These are phyloP conservation scores for Cyanodermella asteris DNA, from an alignment of 2,329 filamentous ascomycete genomes.

Conservation along the genomic window DNA sequence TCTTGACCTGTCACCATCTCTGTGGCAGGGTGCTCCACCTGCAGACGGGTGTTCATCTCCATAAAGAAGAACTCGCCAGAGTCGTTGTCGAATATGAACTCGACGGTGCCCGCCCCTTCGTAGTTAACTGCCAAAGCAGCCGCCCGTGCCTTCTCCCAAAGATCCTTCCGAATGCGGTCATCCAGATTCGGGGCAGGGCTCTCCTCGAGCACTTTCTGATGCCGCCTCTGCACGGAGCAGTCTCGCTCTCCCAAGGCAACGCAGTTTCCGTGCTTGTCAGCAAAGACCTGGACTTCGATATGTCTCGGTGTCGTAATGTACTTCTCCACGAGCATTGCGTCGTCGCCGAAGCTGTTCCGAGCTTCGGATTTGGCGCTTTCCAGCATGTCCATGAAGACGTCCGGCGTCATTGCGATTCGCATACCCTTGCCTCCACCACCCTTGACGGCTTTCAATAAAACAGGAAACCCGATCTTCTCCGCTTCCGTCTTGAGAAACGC, in stretches of 20 bases:
- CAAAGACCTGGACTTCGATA: slow-evolving; percentile 46
- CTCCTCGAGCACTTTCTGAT: slow-evolving; percentile 46
- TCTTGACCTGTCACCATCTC: slow-evolving; percentile 58
- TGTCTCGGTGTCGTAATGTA: slow-evolving; percentile 45
- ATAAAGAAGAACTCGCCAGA: slow-evolving; percentile 46
- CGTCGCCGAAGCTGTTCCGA: slow-evolving; percentile 41
- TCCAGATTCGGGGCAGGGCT: slow-evolving; percentile 41
- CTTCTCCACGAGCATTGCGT: slow-evolving; percentile 45
- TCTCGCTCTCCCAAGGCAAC: slow-evolving; percentile 43
- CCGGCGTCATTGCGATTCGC: slow-evolving; percentile 36
- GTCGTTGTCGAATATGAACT: slow-evolving; percentile 50
- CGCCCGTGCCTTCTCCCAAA: slow-evolving; percentile 42
- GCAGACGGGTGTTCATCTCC: slow-evolving; percentile 61
- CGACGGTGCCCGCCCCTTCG: slow-evolving; percentile 44
- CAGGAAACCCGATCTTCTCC: slow-evolving; percentile 43
- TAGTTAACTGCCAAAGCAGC: slow-evolving; percentile 42
- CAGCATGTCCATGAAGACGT: slow-evolving; percentile 38
- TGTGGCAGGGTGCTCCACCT: slow-evolving; percentile 92
- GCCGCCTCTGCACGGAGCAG: slow-evolving; percentile 42
- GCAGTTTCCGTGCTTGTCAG: slow-evolving; percentile 41
- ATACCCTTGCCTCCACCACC: slow-evolving; percentile 47
- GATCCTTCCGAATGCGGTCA: slow-evolving; percentile 36
- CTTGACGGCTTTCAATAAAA: slow-evolving; percentile 44
- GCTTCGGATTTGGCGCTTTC: slow-evolving; percentile 43
- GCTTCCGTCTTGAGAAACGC: slow-evolving; percentile 45